Percentiles rank a stretch among this genome's conserved stretches.
Conservation (phyloP, 2,329 filamentous ascomycete genomes). For the Aspergillus ibericus region DNA sequence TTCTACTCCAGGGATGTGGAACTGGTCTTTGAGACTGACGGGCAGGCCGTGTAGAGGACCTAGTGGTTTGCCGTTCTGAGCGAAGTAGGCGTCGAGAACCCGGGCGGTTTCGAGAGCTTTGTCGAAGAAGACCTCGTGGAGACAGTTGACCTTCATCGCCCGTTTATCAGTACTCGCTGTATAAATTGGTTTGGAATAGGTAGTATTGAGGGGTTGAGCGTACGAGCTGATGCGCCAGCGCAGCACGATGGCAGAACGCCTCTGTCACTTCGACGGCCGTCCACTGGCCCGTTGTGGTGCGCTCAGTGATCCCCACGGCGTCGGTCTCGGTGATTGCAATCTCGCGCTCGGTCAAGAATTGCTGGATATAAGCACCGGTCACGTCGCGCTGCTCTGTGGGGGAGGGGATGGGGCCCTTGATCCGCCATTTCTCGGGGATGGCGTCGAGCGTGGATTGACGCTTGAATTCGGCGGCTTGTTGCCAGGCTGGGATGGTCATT, state of each 20-base stretch:
- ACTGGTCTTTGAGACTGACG: conserved; percentile 54
- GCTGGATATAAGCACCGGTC: conserved; percentile 56
- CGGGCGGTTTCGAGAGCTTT: conserved; percentile 52
- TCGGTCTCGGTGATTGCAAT: conserved; percentile 63
- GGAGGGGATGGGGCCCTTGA: conserved; percentile 49
- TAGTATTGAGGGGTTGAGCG: conserved; percentile 2
- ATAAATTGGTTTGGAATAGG: no score
- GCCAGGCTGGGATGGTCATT: conserved; percentile 45
- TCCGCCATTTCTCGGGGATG: conserved; percentile 59
- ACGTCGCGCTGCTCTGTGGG: conserved; percentile 56
- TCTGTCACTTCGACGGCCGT: conserved; percentile 56
- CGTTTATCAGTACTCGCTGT: background rate
- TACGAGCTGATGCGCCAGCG: conserved; percentile 61
- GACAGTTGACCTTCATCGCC: conserved; percentile 43
- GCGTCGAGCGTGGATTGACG: conserved; percentile 53
- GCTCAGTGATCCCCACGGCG: conserved; percentile 56
- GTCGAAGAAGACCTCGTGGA: conserved; percentile 58
- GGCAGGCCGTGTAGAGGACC: conserved; percentile 66
- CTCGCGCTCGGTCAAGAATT: conserved; percentile 55
- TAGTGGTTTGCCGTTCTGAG: conserved; percentile 44
- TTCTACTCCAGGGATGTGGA: conserved; percentile 52
- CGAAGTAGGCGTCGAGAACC: conserved; percentile 50
- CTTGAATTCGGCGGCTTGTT: conserved; percentile 53
- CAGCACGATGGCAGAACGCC: conserved; percentile 58
- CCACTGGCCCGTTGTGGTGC: conserved; percentile 57